A percentile compares a stretch with the other conserved stretches of the same genome.
phyloP scores from a whole-genome alignment of 495 filamentous ascomycete species.

The Penicillium soppii region DNA sequence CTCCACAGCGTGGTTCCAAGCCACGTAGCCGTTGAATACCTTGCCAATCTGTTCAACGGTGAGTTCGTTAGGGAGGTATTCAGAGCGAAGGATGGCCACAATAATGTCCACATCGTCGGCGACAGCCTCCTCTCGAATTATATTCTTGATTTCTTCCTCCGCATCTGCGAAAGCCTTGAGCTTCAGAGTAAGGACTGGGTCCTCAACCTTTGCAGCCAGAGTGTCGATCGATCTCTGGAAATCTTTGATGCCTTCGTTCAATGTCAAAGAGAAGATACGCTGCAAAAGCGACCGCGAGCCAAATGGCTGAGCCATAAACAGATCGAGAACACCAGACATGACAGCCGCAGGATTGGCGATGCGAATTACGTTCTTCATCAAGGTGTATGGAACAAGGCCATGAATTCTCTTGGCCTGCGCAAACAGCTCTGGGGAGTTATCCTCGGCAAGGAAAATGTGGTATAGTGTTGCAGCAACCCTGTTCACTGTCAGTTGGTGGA shows the following conservation, averaged over 20 bases:
- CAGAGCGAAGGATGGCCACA: constrained; percentile 76
- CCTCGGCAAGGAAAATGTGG: constrained; percentile 95
- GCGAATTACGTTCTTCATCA: constrained; percentile 94
- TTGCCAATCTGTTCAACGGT: constrained; percentile 70
- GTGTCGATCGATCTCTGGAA: constrained; percentile 85
- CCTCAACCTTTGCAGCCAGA: constrained; percentile 69
- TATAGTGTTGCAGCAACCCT: constrained; percentile 92
- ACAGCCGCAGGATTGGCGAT: constrained; percentile 95
- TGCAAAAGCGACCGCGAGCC: constrained; percentile 87
- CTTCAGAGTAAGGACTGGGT: constrained; percentile 77
- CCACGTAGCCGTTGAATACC: constrained; percentile 93
- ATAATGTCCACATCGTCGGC: constrained; percentile 76
- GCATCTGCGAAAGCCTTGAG: constrained; percentile 74
- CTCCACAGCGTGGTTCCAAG: constrained; percentile 92
- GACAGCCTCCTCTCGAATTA: constrained; percentile 68
- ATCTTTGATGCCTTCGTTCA: constrained; percentile 82
- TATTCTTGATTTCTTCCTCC: constrained; percentile 68
- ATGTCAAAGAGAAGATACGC: constrained; percentile 85
- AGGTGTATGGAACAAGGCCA: constrained; percentile 84
- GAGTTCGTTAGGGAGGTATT: constrained; percentile 68
- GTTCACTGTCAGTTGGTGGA: constrained; percentile 11
- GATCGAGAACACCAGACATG: constrained; percentile 87
- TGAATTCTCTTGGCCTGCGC: constrained; percentile 92
- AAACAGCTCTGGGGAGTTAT: constrained; percentile 95
- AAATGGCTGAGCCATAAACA: constrained; percentile 94